phyloP scores from a whole-genome alignment of 306 rosid species.

The Inga laurina region DNA sequence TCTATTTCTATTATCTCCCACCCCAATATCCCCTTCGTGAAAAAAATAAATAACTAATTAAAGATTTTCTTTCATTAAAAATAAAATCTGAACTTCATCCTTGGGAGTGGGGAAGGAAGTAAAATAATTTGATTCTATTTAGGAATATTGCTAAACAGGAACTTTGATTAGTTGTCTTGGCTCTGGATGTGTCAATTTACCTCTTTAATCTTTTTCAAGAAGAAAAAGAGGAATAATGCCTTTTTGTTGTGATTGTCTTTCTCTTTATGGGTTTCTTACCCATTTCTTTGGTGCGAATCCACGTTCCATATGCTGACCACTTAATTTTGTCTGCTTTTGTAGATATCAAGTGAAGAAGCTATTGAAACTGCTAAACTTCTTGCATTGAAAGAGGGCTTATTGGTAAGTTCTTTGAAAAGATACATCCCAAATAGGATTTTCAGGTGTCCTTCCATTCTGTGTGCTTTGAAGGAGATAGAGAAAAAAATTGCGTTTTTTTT shows the following conservation, averaged over 20 bases:
- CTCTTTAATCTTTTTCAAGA: background rate
- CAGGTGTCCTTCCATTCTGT: background rate
- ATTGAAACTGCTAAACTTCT: slow-evolving; percentile 82
- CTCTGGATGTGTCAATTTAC: background rate
- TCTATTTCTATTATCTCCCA: background rate
- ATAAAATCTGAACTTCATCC: background rate
- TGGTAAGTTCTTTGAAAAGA: slow-evolving; percentile 49
- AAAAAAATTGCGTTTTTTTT: background rate
- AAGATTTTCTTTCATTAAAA: background rate
- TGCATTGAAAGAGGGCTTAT: slow-evolving; percentile 88
- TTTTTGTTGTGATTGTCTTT: background rate
- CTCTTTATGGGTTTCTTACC: background rate
- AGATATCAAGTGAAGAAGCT: slow-evolving; percentile 93
- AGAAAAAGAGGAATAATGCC: background rate
- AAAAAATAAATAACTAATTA: background rate
- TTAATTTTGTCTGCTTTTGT: slow-evolving; percentile 25
- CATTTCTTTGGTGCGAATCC: background rate
- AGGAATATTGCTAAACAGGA: background rate
- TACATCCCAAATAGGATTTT: slow-evolving; percentile 8
- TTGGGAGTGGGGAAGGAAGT: background rate
- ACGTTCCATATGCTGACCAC: background rate
- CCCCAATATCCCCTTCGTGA: background rate
- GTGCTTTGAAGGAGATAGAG: background rate
- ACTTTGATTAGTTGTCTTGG: slow-evolving; percentile 6
- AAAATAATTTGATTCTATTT: slow-evolving; percentile 1